These are phyloP conservation scores for Eucalyptus viminalis DNA, from an alignment of 345 rosid species.

Conservation along the genomic window DNA sequence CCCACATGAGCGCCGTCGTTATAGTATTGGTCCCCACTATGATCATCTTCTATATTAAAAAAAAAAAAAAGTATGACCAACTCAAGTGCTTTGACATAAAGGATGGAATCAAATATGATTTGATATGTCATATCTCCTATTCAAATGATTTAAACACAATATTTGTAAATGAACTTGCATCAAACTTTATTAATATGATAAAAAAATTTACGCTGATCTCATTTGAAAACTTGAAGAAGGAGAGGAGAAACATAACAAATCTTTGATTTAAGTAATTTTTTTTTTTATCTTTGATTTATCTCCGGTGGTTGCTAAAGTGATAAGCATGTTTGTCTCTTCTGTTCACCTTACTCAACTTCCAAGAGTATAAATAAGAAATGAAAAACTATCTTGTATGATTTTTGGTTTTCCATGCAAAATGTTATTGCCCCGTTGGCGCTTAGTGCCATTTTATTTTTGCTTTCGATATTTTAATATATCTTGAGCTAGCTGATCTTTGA, in stretches of 20 bases:
- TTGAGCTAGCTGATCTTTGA: neutral
- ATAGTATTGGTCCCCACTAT: slow-evolving; percentile 12
- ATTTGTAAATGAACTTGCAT: neutral
- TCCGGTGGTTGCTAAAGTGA: neutral
- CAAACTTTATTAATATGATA: neutral
- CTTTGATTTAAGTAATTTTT: neutral
- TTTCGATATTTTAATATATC: neutral
- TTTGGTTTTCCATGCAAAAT: neutral
- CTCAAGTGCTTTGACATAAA: neutral
- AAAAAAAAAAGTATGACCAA: neutral
- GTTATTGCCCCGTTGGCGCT: neutral
- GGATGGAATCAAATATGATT: neutral
- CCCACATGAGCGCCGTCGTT: slow-evolving; percentile 11
- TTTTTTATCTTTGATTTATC: neutral
- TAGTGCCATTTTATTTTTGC: neutral
- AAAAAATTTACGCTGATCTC: neutral
- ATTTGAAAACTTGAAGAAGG: neutral
- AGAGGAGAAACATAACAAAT: neutral
- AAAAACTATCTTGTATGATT: neutral
- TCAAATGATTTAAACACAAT: neutral
- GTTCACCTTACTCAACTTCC: neutral
- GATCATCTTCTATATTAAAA: neutral
- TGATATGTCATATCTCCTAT: neutral
- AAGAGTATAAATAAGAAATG: neutral
- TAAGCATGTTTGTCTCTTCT: neutral